Percentiles rank a stretch among this genome's conserved stretches.
Evolutionary conservation across 2,329 filamentous ascomycete genomes (phyloP).

Genomic region (Cordyceps cicadae): DNA sequence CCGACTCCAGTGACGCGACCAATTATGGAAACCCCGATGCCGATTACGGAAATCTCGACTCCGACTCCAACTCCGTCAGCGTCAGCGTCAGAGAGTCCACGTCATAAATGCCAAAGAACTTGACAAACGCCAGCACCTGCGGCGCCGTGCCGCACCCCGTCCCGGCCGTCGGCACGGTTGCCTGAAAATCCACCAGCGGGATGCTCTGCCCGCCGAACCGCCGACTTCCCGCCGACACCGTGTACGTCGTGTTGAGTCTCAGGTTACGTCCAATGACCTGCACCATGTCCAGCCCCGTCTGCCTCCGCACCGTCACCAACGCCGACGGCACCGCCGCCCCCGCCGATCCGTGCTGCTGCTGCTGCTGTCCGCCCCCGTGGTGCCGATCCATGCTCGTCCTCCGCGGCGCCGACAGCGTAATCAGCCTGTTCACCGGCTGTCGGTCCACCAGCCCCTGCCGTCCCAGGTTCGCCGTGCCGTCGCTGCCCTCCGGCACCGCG

Average conservation of each 20-base stretch:
- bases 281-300: conserved; percentile 13
- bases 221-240: conserved; percentile 6
- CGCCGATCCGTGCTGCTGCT: background rate
- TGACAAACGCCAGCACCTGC: conserved; percentile 12
- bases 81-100: conserved; percentile 2
- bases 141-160: conserved; percentile 13
- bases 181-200: conserved; percentile 12
- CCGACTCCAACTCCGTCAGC: background rate
- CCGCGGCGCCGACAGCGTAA: background rate
- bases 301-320: conserved; percentile 12
- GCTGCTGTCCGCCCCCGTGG: background rate
- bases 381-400: background rate
- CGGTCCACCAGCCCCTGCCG: conserved; percentile 8
- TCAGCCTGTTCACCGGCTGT: conserved; percentile 10
- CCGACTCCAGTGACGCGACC: background rate
- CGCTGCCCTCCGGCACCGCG: conserved; percentile 10
- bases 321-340: background rate
- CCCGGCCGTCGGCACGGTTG: conserved; percentile 1
- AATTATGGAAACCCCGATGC: background rate
- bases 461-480: conserved; percentile 12
- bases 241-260: conserved; percentile 13
- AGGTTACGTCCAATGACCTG: conserved; percentile 13
- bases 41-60: background rate
- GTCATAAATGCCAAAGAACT: conserved; percentile 12
- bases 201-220: background rate